Evolutionary conservation across 108 stramenopile species (phyloP).

Genomic region (Cyclotella atomus): DNA sequence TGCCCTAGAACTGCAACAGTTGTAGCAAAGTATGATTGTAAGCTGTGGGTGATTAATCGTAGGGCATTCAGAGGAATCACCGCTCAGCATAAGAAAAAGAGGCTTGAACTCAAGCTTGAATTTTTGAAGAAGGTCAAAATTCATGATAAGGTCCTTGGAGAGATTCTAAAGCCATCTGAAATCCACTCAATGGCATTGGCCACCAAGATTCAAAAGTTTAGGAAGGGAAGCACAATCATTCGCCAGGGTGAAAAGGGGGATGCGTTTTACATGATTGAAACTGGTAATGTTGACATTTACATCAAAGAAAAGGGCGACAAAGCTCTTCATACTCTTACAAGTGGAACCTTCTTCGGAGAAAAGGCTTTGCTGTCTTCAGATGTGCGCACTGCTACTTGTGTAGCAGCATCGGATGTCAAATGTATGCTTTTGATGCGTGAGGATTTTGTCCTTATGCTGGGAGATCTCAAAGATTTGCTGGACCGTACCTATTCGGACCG

Average conservation of each 20-base stretch:
- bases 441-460: conserved; percentile 72
- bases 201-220: conserved; percentile 40
- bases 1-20: conserved; percentile 78
- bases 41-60: conserved; percentile 72
- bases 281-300: conserved; percentile 48
- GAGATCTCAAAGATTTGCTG: conserved; percentile 61
- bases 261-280: conserved; percentile 61
- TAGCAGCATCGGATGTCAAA: conserved; percentile 47
- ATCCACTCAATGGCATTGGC: conserved; percentile 54
- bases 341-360: conserved; percentile 58
- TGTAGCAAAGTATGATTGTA: conserved; percentile 31
- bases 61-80: conserved; percentile 57
- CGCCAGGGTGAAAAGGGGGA: conserved; percentile 58
- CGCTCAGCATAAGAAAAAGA: conserved; percentile 53
- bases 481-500: conserved; percentile 34
- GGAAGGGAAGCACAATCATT: conserved; percentile 41
- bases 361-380: conserved; percentile 53
- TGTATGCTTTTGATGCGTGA: conserved; percentile 63
- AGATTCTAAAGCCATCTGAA: conserved; percentile 48
- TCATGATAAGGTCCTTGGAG: conserved; percentile 54
- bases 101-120: conserved; percentile 52
- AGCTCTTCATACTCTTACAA: conserved; percentile 45
- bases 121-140: conserved; percentile 65
- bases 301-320: conserved; percentile 44
- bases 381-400: conserved; percentile 57